Evolutionary conservation across 306 rosid species (phyloP).

Genomic region (Pyrus bretschneideri): DNA sequence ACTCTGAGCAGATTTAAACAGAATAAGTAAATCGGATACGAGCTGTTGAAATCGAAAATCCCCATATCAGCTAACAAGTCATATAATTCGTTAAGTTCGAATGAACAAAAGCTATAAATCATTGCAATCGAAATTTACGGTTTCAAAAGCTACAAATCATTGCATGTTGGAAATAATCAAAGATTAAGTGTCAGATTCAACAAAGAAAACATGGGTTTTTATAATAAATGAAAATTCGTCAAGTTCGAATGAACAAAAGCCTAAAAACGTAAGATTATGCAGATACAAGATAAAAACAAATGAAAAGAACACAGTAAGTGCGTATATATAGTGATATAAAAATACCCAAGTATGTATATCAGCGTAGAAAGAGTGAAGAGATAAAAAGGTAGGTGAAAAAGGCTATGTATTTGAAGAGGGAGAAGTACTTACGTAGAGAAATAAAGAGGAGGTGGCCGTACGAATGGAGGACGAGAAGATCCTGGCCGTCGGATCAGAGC

Average conservation of each 20-base stretch:
- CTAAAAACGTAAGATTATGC: background rate
- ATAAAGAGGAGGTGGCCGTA: slow-evolving; percentile 51
- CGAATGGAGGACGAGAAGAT: slow-evolving; percentile 60
- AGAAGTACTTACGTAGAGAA: slow-evolving; percentile 54
- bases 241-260: background rate
- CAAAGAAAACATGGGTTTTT: background rate
- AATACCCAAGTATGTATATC: background rate
- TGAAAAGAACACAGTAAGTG: background rate
- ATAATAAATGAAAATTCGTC: background rate
- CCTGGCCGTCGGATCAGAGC: slow-evolving; percentile 71
- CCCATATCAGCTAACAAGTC: background rate
- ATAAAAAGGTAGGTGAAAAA: slow-evolving; percentile 13
- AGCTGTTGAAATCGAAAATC: slow-evolving; percentile 5
- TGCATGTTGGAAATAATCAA: slow-evolving; percentile 36
- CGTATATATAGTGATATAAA: background rate
- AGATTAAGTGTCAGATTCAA: background rate
- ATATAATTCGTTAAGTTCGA: slow-evolving; percentile 15
- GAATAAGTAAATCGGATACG: slow-evolving; percentile 30
- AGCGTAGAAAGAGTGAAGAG: slow-evolving; percentile 11
- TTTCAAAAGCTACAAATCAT: background rate
- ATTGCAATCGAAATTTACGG: too few species aligned
- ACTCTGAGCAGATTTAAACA: slow-evolving; percentile 1
- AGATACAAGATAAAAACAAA: background rate
- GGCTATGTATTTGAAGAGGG: slow-evolving; percentile 2
- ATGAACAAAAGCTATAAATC: too few species aligned